Evolutionary conservation across 257 asterid species (phyloP).

Genomic region (Handroanthus guayacan): DNA sequence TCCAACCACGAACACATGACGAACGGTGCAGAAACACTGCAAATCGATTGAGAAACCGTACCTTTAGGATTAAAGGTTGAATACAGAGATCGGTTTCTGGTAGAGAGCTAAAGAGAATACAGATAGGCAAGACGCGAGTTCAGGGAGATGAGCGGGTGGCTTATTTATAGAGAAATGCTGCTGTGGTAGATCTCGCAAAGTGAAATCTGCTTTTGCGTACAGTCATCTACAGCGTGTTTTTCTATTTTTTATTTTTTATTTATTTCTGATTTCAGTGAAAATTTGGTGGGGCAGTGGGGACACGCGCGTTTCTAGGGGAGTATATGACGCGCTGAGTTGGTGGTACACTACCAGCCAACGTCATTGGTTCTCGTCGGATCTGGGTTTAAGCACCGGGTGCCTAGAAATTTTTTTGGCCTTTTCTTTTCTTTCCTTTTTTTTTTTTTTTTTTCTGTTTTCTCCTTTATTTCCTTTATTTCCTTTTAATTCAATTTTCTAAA

Average conservation of each 20-base stretch:
- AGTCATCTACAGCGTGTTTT: constrained; percentile 13
- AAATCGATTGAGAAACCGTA: constrained; percentile 42
- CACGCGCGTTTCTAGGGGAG: constrained; percentile 32
- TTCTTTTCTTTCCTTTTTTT: too few species aligned
- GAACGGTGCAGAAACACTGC: constrained; percentile 21
- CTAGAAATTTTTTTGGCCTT: too few species aligned
- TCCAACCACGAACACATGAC: background rate
- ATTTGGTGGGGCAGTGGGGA: background rate
- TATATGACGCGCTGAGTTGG: constrained; percentile 32
- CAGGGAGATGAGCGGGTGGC: background rate
- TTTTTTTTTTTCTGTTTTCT: too few species aligned
- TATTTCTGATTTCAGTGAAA: constrained; percentile 13
- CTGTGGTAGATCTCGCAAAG: constrained; percentile 49
- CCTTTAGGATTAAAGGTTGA: constrained; percentile 44
- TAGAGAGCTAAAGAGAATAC: constrained; percentile 25
- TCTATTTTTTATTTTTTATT: background rate
- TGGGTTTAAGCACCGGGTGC: too few species aligned
- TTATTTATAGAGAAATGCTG: constrained; percentile 50
- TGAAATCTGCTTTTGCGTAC: constrained; percentile 12
- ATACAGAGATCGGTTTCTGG: constrained; percentile 33
- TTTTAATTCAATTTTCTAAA: too few species aligned
- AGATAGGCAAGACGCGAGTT: constrained; percentile 54
- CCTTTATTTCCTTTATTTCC: too few species aligned
- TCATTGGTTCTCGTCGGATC: too few species aligned
- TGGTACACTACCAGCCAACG: too few species aligned